A percentile compares a stretch with the other conserved stretches of the same genome.
phyloP scores from a whole-genome alignment of 345 rosid species.

The Limnanthes douglasii region DNA sequence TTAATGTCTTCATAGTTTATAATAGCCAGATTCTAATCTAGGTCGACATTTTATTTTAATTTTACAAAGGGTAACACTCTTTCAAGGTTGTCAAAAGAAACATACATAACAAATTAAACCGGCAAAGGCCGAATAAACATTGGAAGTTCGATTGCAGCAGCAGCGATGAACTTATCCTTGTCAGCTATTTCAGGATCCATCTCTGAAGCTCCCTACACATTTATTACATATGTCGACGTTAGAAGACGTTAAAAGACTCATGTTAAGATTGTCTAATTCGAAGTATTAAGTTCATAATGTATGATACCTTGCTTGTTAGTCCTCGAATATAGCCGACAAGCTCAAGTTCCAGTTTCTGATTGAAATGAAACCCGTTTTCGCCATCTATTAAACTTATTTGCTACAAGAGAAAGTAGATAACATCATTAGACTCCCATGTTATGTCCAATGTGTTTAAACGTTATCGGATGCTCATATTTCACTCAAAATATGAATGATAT shows the following conservation, averaged over 20 bases:
- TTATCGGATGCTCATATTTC: background rate
- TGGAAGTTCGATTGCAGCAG: slow-evolving; percentile 12
- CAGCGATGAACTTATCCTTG: slow-evolving; percentile 15
- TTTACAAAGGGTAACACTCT: too few relatives aligned
- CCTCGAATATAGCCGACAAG: slow-evolving; percentile 24
- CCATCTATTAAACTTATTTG: slow-evolving; percentile 11
- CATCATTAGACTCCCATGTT: background rate
- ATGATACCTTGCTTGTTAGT: slow-evolving; percentile 10
- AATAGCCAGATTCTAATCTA: too few relatives aligned
- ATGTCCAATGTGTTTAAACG: background rate
- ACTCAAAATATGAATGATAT: too few relatives aligned
- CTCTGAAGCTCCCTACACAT: slow-evolving; percentile 7
- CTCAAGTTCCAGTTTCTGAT: slow-evolving; percentile 12
- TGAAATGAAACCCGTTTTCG: background rate
- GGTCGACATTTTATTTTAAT: too few relatives aligned
- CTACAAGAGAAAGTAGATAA: slow-evolving; percentile 6
- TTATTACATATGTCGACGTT: background rate
- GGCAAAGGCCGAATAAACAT: too few relatives aligned
- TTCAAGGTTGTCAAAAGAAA: too few relatives aligned
- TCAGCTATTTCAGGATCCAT: slow-evolving; percentile 7
- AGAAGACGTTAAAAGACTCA: background rate
- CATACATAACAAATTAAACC: too few relatives aligned
- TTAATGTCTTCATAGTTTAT: too few relatives aligned
- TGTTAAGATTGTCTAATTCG: too few relatives aligned
- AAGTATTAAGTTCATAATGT: background rate